Base-by-base conservation (phyloP, 352 stramenopile genomes). In the Peronospora belbahrii region DNA sequence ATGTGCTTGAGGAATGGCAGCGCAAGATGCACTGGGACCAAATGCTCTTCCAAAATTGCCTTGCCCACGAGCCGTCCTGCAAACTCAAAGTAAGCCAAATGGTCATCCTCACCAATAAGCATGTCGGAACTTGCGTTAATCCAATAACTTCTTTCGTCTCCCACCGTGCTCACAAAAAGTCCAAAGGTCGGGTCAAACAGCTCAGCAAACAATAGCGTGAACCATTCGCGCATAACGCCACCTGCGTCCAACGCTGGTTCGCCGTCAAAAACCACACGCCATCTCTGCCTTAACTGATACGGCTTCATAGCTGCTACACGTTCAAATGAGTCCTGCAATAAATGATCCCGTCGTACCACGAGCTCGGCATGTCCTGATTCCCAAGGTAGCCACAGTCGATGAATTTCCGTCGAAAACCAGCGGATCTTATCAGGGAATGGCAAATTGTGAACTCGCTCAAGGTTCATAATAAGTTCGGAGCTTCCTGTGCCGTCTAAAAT, bases 171-270 rank as follows among this genome's bases (percentile, higher is more conserved):
- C 9, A 77, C 53, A 47, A 95, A 95, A 17, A 95, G 64, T 4
- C 83, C 86, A 24, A 88, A 78, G 0, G 56, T 49, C 0, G 78
- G 79, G 43, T 90, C 82, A 17, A 96, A 95, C 1, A 96, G 46
- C 46, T 88, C 80, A 0, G 59, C 58, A 42, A 87, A 88, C 11
- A 94, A 54, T 10, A 95, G 62, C 23, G 76, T 86, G 51, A 95
- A 94, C 86, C 86, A 96, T 56, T 95, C 86, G 14, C 86, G 77
- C 69, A 94, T 88, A 19, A 96, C 69, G 6, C 84, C 86, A 23
- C 86, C 86, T 13, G 85, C 86, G 56, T 96, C 86, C 22, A 96
- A 53, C 0, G 66, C 86, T 0, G 81, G 74, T 42, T 96, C 85
- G 18, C 82, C 83, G 2, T 83, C 71, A 52, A 96, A 96, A 31